phyloP scores from a whole-genome alignment of 2,329 filamentous ascomycete species.

The Xylogone sp. region DNA sequence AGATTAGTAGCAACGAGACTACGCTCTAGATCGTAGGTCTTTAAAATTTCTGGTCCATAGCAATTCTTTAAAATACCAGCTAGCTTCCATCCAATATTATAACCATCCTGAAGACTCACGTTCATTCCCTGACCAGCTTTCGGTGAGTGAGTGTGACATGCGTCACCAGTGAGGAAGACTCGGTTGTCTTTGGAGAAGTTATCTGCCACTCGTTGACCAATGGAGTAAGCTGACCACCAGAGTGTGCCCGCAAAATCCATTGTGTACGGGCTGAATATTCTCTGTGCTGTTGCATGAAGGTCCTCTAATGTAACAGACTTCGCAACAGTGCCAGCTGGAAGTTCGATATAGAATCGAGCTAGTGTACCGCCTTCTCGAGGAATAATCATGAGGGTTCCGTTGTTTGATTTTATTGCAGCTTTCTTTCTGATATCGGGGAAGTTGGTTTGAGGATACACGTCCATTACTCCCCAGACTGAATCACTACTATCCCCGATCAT shows the following conservation, averaged over 20 bases:
- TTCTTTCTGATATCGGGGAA: constrained; percentile 62
- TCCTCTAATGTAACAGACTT: constrained; percentile 49
- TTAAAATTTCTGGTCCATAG: constrained; percentile 38
- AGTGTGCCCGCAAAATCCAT: constrained; percentile 16
- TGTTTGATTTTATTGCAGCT: constrained; percentile 47
- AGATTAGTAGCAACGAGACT: constrained; percentile 51
- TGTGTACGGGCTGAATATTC: constrained; percentile 21
- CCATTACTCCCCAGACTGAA: constrained; percentile 56
- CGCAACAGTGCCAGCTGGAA: constrained; percentile 47
- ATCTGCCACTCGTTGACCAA: constrained; percentile 56
- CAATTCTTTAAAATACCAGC: constrained; percentile 42
- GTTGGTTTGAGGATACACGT: constrained; percentile 50
- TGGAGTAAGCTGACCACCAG: constrained; percentile 57
- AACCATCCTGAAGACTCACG: constrained; percentile 54
- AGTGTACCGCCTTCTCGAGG: constrained; percentile 59
- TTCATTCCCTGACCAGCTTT: constrained; percentile 62
- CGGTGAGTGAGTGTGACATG: constrained; percentile 57
- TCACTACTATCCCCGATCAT: constrained; percentile 59
- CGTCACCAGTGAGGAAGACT: constrained; percentile 53
- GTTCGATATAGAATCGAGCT: constrained; percentile 53
- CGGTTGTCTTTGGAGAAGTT: constrained; percentile 51
- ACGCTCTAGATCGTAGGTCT: constrained; percentile 51
- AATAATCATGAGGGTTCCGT: constrained; percentile 57
- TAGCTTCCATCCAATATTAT: constrained; percentile 60
- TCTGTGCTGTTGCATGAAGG: constrained; percentile 47